Evolutionary conservation across 306 rosid genomes (phyloP).

Genomic region (Herpetospermum pedunculosum): DNA sequence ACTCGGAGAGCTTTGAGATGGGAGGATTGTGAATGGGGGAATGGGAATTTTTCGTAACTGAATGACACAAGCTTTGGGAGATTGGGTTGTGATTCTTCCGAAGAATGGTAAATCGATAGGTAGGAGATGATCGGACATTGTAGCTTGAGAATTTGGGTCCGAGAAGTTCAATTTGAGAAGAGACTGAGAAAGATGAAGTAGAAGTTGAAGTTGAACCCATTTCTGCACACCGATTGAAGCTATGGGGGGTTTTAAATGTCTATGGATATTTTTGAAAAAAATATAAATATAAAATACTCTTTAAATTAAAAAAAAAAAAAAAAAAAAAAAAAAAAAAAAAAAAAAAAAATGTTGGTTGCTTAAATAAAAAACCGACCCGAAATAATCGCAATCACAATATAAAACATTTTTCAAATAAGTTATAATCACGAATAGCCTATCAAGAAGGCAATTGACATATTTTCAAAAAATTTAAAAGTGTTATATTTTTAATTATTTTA

Average conservation of each 20-base stretch:
- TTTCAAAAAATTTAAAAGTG: no score
- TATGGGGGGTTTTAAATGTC: neutral
- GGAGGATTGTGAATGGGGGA: neutral
- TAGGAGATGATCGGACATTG: neutral
- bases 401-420: no score
- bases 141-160: neutral
- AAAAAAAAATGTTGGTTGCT: no score
- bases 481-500: no score
- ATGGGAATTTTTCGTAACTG: neutral
- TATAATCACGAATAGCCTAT: no score
- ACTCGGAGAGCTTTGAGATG: neutral
- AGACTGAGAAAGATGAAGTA: neutral
- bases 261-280: no score
- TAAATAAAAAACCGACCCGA: no score
- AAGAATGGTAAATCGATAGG: neutral
- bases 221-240: neutral
- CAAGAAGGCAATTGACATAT: no score
- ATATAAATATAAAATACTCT: no score
- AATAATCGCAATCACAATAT: no score
- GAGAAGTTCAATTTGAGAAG: neutral
- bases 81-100: neutral
- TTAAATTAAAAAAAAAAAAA: no score
- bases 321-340: no score
- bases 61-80: neutral
- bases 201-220: slow-evolving; percentile 10